Conservation (phyloP, 495 filamentous ascomycete genomes). For the Tuber umbilicatum region DNA sequence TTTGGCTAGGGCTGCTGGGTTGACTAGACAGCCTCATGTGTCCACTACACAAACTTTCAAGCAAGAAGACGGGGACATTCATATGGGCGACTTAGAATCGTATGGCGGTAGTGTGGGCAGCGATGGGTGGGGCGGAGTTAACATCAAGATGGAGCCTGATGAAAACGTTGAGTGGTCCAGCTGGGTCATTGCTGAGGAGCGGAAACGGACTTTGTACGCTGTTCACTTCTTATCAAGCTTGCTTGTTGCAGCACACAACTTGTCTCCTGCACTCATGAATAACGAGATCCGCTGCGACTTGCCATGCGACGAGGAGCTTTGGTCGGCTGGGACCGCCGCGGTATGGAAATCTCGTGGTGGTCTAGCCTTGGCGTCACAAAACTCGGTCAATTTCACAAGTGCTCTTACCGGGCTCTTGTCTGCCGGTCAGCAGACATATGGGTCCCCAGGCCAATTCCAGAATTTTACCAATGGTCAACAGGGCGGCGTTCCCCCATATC, state of each 20-base stretch:
- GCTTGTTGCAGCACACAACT: conserved; percentile 86
- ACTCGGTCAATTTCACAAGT: conserved; percentile 61
- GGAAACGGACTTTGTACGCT: conserved; percentile 87
- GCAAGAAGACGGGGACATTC: conserved; percentile 46
- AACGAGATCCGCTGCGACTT: conserved; percentile 88
- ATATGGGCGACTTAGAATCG: conserved; percentile 44
- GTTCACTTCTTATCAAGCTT: conserved; percentile 88
- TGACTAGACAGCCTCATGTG: conserved; percentile 51
- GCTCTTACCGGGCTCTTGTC: conserved; percentile 70
- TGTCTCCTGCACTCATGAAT: conserved; percentile 82
- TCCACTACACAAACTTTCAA: conserved; percentile 42
- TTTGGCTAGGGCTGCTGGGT: conserved; percentile 76
- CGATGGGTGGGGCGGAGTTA: conserved; percentile 47
- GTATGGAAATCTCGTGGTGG: conserved; percentile 75
- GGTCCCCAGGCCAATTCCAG: conserved; percentile 30
- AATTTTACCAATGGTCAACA: conserved; percentile 36
- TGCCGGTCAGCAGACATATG: conserved; percentile 48
- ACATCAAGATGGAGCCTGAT: conserved; percentile 51
- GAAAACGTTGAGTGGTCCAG: conserved; percentile 77
- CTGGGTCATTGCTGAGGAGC: conserved; percentile 84
- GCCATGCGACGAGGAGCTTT: conserved; percentile 90
- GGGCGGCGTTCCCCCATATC: conserved; percentile 38
- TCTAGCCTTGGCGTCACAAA: conserved; percentile 56
- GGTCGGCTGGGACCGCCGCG: conserved; percentile 71
- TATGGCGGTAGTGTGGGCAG: conserved; percentile 48